These are phyloP conservation scores for Backusella liffmaniae DNA, from an alignment of 192 early-diverging fungal species.

Conservation along the genomic window DNA sequence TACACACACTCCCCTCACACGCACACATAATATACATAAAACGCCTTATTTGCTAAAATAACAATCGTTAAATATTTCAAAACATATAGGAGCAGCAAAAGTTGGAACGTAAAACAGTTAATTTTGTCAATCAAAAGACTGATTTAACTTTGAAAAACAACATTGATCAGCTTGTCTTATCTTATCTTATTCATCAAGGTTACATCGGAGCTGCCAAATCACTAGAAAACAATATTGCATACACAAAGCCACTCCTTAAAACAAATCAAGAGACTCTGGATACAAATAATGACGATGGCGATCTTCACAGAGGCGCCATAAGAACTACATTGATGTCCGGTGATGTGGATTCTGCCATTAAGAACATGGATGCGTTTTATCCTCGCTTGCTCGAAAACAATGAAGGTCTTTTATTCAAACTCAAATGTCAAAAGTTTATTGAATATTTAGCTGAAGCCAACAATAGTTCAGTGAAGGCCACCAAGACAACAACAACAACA, in stretches of 20 bases:
- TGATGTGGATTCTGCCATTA: conserved; percentile 72
- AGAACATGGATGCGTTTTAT: conserved; percentile 59
- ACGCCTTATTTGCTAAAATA: conserved; percentile 23
- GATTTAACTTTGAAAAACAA: not conserved
- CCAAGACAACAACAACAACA: not conserved
- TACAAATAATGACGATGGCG: not conserved
- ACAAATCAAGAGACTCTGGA: too few species aligned
- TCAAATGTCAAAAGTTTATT: conserved; percentile 82
- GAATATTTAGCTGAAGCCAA: conserved; percentile 41
- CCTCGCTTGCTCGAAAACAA: conserved; percentile 64
- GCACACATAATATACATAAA: not conserved
- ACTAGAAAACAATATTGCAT: conserved; percentile 43
- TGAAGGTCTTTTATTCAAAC: conserved; percentile 69
- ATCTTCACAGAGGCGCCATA: conserved; percentile 12
- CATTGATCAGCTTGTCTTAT: conserved; percentile 64
- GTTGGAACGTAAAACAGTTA: not conserved
- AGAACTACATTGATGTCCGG: conserved; percentile 59
- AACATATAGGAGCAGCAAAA: conserved; percentile 7
- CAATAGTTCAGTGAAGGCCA: not conserved
- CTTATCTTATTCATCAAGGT: conserved; percentile 81
- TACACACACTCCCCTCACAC: conserved; percentile 3
- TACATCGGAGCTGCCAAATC: conserved; percentile 72
- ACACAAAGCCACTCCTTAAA: not conserved
- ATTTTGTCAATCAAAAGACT: not conserved
- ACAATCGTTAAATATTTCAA: not conserved